Evolutionary conservation across 306 rosid genomes (phyloP).

Genomic region (Morella rubra): DNA sequence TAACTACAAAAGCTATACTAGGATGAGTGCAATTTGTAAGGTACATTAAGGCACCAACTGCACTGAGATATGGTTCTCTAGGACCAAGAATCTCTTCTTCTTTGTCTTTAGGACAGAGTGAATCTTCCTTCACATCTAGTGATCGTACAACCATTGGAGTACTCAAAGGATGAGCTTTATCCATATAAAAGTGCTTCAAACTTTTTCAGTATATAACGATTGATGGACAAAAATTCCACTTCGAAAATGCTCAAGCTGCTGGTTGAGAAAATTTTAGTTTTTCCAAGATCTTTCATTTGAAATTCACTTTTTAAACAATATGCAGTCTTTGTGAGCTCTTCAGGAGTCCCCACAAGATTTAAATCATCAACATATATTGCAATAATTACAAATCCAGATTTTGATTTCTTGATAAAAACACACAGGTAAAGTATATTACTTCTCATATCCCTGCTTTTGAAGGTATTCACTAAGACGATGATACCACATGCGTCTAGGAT

Average conservation of each 20-base stretch:
- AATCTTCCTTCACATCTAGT: not conserved
- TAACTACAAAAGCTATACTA: not conserved
- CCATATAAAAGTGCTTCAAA: not conserved
- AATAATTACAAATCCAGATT: too few relatives aligned
- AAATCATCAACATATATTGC: too few relatives aligned
- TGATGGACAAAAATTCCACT: not conserved
- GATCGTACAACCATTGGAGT: not conserved
- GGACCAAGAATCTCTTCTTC: not conserved
- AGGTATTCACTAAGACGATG: not conserved
- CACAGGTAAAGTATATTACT: too few relatives aligned
- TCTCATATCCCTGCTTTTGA: too few relatives aligned
- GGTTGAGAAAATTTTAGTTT: not conserved
- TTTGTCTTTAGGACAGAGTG: not conserved
- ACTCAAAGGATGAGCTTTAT: not conserved
- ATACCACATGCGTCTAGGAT: not conserved
- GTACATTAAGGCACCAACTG: slow-evolving; percentile 1
- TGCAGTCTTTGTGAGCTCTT: not conserved
- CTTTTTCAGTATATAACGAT: not conserved
- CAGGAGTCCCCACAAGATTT: not conserved
- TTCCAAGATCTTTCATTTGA: too few relatives aligned
- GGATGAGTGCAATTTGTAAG: not conserved
- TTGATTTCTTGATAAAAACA: too few relatives aligned
- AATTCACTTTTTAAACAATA: too few relatives aligned
- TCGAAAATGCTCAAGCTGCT: not conserved
- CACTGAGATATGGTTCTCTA: slow-evolving; percentile 13